phyloP scores from a whole-genome alignment of 179 eudicot species.

The Amaranthus tricolor region DNA sequence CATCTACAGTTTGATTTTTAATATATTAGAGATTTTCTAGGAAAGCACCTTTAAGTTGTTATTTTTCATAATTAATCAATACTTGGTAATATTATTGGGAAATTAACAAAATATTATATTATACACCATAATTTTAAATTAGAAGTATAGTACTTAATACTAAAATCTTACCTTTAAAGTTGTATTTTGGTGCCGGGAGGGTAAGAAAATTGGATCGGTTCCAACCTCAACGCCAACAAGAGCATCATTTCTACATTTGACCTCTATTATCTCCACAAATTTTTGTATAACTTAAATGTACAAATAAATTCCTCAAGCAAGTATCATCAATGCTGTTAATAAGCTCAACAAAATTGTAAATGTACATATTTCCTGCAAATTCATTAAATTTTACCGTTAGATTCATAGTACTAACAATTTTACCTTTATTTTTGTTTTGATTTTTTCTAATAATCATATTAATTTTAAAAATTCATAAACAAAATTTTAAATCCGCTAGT shows the following conservation, averaged over 20 bases:
- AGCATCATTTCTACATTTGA: constrained; percentile 7
- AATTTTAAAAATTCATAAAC: too few species aligned
- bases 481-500: too few species aligned
- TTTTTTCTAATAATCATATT: too few species aligned
- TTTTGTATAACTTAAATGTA: constrained; percentile 10
- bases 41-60: too few species aligned
- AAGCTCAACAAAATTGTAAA: constrained; percentile 28
- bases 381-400: not conserved
- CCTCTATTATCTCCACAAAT: constrained; percentile 10
- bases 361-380: constrained; percentile 39
- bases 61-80: too few species aligned
- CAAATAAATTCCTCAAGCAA: constrained; percentile 19
- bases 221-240: constrained; percentile 13
- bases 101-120: too few species aligned
- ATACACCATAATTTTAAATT: too few species aligned
- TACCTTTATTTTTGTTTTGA: too few species aligned
- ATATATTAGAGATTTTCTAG: too few species aligned
- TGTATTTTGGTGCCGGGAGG: constrained; percentile 15
- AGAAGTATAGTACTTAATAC: not conserved
- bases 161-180: constrained; percentile 23
- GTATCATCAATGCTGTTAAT: constrained; percentile 27
- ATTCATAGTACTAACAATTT: too few species aligned
- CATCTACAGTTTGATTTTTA: too few species aligned
- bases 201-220: constrained; percentile 21
- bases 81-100: too few species aligned